Conservation (phyloP, 768 basidiomycete genomes). For the Naganishia onofrii region DNA sequence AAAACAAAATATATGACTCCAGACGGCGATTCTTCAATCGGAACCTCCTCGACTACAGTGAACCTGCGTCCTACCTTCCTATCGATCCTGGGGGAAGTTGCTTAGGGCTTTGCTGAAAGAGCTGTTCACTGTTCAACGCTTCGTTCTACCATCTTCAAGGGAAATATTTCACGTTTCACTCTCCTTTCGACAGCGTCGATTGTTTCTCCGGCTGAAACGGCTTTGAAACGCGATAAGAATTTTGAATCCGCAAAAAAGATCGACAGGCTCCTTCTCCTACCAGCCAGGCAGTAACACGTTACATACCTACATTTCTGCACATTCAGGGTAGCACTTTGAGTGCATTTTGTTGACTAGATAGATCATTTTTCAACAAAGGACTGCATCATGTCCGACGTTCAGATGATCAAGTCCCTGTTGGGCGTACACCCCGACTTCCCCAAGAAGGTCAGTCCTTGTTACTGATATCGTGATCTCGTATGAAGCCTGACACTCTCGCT, state of each 20-base stretch:
- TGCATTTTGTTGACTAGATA: not conserved
- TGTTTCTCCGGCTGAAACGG: not conserved
- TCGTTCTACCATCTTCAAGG: not conserved
- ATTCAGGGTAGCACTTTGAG: not conserved
- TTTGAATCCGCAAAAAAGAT: slow-evolving; percentile 6
- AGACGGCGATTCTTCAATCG: too few species aligned
- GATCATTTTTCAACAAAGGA: not conserved
- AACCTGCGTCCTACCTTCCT: too few species aligned
- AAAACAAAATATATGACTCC: too few species aligned
- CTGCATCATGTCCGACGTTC: slow-evolving; percentile 68
- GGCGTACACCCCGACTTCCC: slow-evolving; percentile 66
- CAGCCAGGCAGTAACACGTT: too few species aligned
- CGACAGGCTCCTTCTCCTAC: too few species aligned
- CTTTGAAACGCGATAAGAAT: slow-evolving; percentile 13
- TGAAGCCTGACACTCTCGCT: not conserved
- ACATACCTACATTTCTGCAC: not conserved
- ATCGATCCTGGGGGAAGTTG: too few species aligned
- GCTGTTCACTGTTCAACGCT: not conserved
- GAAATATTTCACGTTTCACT: not conserved
- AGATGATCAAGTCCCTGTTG: slow-evolving; percentile 57
- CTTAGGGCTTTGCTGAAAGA: too few species aligned
- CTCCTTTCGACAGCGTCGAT: not conserved
- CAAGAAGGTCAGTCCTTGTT: slow-evolving; percentile 65
- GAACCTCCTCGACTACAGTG: too few species aligned
- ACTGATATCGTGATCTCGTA: not conserved